Percentiles rank a stretch among this genome's conserved stretches.
Conservation (phyloP, 257 asterid genomes). For the Solanum bulbocastanum region DNA sequence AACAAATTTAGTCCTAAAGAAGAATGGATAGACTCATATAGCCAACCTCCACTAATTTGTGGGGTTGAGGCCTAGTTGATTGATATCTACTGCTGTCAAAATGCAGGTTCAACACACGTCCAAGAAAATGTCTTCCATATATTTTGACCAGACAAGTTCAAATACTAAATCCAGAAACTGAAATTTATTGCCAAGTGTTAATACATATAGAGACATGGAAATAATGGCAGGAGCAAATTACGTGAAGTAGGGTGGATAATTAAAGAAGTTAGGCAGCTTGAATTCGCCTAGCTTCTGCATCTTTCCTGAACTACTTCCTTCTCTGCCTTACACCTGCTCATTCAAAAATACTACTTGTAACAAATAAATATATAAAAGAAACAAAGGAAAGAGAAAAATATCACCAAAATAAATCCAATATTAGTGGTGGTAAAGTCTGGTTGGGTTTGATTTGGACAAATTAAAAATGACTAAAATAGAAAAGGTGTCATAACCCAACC, state of each 20-base stretch:
- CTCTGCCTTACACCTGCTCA: neutral
- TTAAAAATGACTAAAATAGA: neutral
- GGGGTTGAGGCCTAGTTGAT: neutral
- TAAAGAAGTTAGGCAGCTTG: slow-evolving; percentile 60
- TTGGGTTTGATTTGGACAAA: neutral
- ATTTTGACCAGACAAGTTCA: neutral
- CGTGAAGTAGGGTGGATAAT: slow-evolving; percentile 74
- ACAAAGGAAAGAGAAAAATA: neutral
- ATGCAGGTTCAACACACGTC: neutral
- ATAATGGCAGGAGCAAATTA: slow-evolving; percentile 9
- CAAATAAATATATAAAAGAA: neutral
- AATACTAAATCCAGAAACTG: neutral
- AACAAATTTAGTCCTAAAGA: neutral
- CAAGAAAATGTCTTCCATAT: neutral
- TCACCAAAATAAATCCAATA: neutral
- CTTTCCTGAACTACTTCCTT: neutral
- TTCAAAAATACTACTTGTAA: neutral
- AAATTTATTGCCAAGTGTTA: neutral
- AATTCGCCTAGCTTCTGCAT: slow-evolving; percentile 68
- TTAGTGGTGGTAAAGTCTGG: neutral
- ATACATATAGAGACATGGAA: neutral
- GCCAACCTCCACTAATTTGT: neutral
- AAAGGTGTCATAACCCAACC: neutral
- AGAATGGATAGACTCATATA: neutral
- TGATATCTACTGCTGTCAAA: neutral